These are phyloP conservation scores for Neospora caninum DNA, from an alignment of 169 alveolate genomes.

Conservation along the genomic window DNA sequence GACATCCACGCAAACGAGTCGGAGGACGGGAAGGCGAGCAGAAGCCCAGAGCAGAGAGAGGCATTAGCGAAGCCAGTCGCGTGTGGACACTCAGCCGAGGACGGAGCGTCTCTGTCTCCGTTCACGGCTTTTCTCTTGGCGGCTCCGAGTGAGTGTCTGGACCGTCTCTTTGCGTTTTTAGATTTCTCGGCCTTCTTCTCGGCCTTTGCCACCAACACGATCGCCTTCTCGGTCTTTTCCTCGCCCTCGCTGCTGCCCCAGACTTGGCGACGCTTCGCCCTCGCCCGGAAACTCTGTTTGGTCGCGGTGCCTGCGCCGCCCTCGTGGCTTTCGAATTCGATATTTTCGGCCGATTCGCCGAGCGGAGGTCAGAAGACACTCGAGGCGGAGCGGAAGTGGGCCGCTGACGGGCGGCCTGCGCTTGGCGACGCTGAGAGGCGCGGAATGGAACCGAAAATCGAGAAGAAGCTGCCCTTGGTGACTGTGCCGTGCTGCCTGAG, in stretches of 20 bases:
- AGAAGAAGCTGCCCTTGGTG: not conserved
- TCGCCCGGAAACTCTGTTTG: not conserved
- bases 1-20: no score
- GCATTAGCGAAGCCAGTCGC: no score
- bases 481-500: slow-evolving; percentile 6
- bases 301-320: not conserved
- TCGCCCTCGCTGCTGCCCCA: not conserved
- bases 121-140: slow-evolving; percentile 8
- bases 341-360: not conserved
- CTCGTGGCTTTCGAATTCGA: not conserved
- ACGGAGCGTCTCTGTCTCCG: not conserved
- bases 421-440: no score
- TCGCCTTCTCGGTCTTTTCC: not conserved
- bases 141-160: slow-evolving; percentile 27
- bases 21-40: no score
- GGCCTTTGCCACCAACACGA: not conserved
- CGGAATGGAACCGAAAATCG: not conserved
- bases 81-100: no score
- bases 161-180: not conserved
- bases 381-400: no score
- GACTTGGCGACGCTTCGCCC: not conserved
- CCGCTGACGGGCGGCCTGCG: no score
- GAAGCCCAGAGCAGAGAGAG: no score
- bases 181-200: slow-evolving; percentile 17
- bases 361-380: not conserved